Percentiles rank a stretch among this genome's conserved stretches.
Conservation (phyloP, 2,329 filamentous ascomycete species). For the Didymella lethalis region DNA sequence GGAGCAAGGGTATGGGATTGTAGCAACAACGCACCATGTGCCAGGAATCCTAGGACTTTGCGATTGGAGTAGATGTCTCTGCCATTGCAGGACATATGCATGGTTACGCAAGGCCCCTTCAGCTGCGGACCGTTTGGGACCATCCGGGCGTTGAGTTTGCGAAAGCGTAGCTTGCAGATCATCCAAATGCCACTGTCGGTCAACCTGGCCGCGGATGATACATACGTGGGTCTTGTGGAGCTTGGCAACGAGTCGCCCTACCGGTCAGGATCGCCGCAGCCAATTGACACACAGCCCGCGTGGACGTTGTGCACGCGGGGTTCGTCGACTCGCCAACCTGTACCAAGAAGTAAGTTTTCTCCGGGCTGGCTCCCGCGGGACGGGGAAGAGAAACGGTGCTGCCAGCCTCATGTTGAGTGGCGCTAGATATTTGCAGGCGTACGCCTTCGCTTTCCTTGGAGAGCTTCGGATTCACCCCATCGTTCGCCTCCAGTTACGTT, state of each 20-base stretch:
- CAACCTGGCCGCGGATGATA: background rate
- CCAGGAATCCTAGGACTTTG: background rate
- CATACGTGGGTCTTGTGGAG: background rate
- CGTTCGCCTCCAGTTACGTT: background rate
- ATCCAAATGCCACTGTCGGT: background rate
- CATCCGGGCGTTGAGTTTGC: constrained; percentile 3
- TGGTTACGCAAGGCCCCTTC: constrained; percentile 1
- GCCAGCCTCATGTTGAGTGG: background rate
- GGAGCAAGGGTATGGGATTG: constrained; percentile 2
- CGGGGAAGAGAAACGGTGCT: background rate
- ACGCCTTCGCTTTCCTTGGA: background rate
- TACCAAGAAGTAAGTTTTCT: background rate
- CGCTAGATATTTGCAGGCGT: background rate
- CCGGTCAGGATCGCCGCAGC: constrained; percentile 3
- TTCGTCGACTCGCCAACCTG: background rate
- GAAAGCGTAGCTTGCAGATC: constrained; percentile 6
- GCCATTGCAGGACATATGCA: background rate
- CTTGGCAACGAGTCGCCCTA: background rate
- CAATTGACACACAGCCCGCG: background rate
- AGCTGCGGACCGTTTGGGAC: constrained; percentile 8
- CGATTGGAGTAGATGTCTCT: background rate
- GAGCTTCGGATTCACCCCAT: background rate
- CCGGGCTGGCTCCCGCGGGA: background rate
- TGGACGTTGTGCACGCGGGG: background rate
- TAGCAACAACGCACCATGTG: background rate